Evolutionary conservation across 2,329 filamentous ascomycete genomes (phyloP), one percentile per base, ranked within the genome.

Genomic region (Aspergillus caelatus): DNA sequence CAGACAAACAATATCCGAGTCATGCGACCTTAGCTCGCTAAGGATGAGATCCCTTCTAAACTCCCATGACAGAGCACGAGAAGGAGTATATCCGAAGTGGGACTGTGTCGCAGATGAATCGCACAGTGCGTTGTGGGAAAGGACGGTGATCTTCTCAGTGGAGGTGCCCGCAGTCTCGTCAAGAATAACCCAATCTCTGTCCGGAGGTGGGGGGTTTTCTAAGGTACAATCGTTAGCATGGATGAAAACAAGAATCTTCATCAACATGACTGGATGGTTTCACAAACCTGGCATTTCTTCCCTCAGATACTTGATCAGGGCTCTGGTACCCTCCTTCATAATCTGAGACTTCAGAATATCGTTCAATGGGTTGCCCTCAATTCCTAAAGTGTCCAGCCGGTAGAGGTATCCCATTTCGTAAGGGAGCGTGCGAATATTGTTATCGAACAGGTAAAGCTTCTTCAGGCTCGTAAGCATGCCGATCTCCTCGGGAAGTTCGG

Each of bases 401-500:
- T 94, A 94, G 21, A 99, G 83, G 34, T 93, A 95, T 9, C 95
- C 95, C 64, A 99, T 82, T 77, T 98, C 94, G 72, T 85, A 90
- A 1, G 95, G 95, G 30, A 99, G 83, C 26, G 88, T 89, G 65
- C 88, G 87, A 60, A 99, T 90, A 66, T 91, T 86, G 78, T 99
- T 99, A 81, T 97, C 93, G 77, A 97, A 97, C 2, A 97, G 83
- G 32, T 94, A 83, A 6, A 99, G 84, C 68, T 91, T 89, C 79
- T 92, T 93, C 61, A 99, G 83, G 70, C 94, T 95, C 32, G 94
- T 95, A 72, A 97, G 92, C 94, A 98, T 99, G 74, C 95, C 95
- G 65, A 99, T 88, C 81, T 99, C 94, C 26, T 91, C 87, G 1
- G 95, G 95, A 4, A 99, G 83, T 67, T 91, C 88, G 10, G 85